A percentile compares a stretch with the other conserved stretches of the same genome.
These are phyloP conservation scores for Eragrostis nindensis DNA, from an alignment of 176 grass and related monocot genomes.

Conservation along the genomic window DNA sequence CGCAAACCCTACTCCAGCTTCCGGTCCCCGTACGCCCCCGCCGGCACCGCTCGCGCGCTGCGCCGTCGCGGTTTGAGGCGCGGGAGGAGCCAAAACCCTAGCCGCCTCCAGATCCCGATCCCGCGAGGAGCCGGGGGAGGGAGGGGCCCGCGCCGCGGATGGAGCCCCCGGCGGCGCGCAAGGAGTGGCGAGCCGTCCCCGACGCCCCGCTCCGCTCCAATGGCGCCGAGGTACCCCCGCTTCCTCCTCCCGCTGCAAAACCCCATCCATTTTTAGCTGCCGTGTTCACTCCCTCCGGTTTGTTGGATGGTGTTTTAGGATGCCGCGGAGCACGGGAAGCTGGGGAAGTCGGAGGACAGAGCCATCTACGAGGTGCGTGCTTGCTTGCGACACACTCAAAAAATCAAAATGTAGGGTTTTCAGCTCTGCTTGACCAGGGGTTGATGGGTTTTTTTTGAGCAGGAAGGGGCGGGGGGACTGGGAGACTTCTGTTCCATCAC, in stretches of 20 bases:
- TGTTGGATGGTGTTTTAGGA: constrained; percentile 40
- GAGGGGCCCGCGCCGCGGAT: constrained; percentile 18
- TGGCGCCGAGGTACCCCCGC: constrained; percentile 65
- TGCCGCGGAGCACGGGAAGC: constrained; percentile 50
- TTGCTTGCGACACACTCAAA: neutral
- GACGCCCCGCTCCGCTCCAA: constrained; percentile 63
- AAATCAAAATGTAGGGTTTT: neutral
- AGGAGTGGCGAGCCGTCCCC: constrained; percentile 96
- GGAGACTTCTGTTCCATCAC: constrained; percentile 71
- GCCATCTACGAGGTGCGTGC: constrained; percentile 73
- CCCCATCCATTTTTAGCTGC: neutral
- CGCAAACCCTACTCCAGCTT: neutral
- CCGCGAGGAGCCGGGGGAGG: constrained; percentile 8
- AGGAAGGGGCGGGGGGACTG: constrained; percentile 51
- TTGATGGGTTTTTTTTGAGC: constrained; percentile 19
- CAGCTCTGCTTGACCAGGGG: neutral
- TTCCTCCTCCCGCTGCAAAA: neutral
- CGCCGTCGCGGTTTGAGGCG: neutral
- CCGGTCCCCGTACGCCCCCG: neutral
- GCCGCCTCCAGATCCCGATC: constrained; percentile 65
- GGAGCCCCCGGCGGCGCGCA: constrained; percentile 55
- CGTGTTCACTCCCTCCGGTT: constrained; percentile 4
- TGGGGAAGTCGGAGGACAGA: constrained; percentile 69
- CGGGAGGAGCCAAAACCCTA: constrained; percentile 40
- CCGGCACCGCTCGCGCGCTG: neutral